These are phyloP conservation scores for Passiflora organensis DNA, from an alignment of 345 rosid species.

Conservation along the genomic window DNA sequence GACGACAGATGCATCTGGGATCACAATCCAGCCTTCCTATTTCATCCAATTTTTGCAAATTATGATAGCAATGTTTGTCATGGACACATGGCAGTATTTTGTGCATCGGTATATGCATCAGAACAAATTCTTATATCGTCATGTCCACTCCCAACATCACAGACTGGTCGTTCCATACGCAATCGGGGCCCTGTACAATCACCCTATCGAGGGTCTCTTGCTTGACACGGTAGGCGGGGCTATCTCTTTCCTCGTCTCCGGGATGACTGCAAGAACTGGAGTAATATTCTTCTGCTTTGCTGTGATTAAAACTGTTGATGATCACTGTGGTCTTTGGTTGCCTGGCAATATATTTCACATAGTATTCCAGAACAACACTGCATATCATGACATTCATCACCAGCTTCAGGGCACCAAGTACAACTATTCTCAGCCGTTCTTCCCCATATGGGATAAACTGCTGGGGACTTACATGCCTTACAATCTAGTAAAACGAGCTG, in stretches of 20 bases:
- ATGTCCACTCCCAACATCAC: slow-evolving; percentile 68
- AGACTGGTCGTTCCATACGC: slow-evolving; percentile 64
- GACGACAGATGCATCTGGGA: slow-evolving; percentile 34
- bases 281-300: slow-evolving; percentile 65
- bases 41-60: slow-evolving; percentile 44
- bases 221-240: slow-evolving; percentile 72
- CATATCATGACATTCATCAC: slow-evolving; percentile 71
- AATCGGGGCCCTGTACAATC: slow-evolving; percentile 65
- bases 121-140: slow-evolving; percentile 63
- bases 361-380: slow-evolving; percentile 54
- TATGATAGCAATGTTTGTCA: slow-evolving; percentile 51
- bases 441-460: slow-evolving; percentile 65
- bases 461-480: slow-evolving; percentile 67
- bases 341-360: slow-evolving; percentile 65
- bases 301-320: slow-evolving; percentile 58
- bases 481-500: slow-evolving; percentile 44
- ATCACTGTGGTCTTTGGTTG: slow-evolving; percentile 68
- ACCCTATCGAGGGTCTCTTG: slow-evolving; percentile 63
- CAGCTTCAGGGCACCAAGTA: slow-evolving; percentile 63
- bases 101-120: slow-evolving; percentile 69
- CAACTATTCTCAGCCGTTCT: slow-evolving; percentile 79
- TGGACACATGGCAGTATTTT: slow-evolving; percentile 74
- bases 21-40: slow-evolving; percentile 42
- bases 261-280: slow-evolving; percentile 68
- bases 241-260: slow-evolving; percentile 56